Evolutionary conservation across 169 alveolate species (phyloP).

Genomic region (Theileria orientalis): DNA sequence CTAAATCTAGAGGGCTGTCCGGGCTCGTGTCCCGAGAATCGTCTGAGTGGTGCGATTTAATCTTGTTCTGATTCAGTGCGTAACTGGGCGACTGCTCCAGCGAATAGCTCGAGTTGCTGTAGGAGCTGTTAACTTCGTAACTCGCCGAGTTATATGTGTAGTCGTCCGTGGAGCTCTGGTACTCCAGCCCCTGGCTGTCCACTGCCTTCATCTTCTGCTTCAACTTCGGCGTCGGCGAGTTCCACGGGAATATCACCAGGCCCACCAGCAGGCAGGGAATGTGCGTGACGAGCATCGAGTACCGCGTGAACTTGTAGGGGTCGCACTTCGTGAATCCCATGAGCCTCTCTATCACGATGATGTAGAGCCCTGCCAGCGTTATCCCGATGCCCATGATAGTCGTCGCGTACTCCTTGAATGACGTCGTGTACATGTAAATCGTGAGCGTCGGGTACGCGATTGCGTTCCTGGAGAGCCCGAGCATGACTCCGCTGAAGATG

Average conservation of each 20-base stretch:
- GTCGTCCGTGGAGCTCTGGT: constrained; percentile 10
- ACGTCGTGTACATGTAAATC: constrained; percentile 31
- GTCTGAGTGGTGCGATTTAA: neutral
- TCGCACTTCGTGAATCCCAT: constrained; percentile 5
- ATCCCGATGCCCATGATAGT: constrained; percentile 39
- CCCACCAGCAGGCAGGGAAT: constrained; percentile 32
- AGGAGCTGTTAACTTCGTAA: too few species aligned
- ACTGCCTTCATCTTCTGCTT: neutral
- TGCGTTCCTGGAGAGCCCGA: constrained; percentile 41
- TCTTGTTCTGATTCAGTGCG: too few species aligned
- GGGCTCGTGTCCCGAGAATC: too few species aligned
- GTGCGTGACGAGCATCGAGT: constrained; percentile 19
- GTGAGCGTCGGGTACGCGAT: constrained; percentile 55
- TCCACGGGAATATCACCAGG: constrained; percentile 13
- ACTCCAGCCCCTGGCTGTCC: neutral
- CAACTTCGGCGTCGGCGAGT: constrained; percentile 9
- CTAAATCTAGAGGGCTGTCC: too few species aligned
- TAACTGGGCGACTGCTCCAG: too few species aligned
- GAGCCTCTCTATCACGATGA: constrained; percentile 19
- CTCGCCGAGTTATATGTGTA: too few species aligned
- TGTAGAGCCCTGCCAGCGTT: constrained; percentile 17
- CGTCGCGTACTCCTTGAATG: constrained; percentile 29
- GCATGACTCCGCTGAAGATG: constrained; percentile 10
- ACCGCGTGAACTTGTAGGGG: constrained; percentile 16
- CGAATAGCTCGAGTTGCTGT: too few species aligned